A percentile compares a stretch with the other conserved stretches of the same genome.
Evolutionary conservation across 1,284 basidiomycete species (phyloP).

Genomic region (Violaceomyces palustris): DNA sequence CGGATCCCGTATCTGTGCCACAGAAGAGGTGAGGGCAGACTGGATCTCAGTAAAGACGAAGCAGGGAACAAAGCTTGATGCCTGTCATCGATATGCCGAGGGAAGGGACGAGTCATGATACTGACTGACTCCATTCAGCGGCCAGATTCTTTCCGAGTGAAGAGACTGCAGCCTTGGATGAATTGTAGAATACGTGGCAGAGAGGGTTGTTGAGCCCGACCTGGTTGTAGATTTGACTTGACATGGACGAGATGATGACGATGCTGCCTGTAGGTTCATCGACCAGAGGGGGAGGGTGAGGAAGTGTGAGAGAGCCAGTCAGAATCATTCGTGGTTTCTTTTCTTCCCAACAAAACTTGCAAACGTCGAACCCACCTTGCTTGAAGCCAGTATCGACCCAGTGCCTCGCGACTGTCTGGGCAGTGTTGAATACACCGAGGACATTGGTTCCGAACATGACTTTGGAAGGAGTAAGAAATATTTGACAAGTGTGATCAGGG

Average conservation of each 20-base stretch:
- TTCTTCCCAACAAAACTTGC: too few relatives aligned
- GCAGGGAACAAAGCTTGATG: too few relatives aligned
- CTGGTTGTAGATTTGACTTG: constrained; percentile 41
- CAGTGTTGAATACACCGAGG: constrained; percentile 44
- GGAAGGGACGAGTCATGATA: too few relatives aligned
- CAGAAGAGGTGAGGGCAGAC: too few relatives aligned
- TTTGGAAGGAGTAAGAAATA: constrained; percentile 11
- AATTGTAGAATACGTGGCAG: constrained; percentile 42
- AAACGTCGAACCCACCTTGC: too few relatives aligned
- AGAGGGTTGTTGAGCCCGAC: constrained; percentile 28
- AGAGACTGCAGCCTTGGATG: constrained; percentile 32
- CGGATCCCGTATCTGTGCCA: constrained; percentile 43
- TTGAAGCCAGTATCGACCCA: constrained; percentile 36
- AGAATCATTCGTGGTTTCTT: too few relatives aligned
- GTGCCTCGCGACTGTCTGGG: constrained; percentile 33
- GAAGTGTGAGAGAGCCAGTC: too few relatives aligned
- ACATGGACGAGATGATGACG: constrained; percentile 41
- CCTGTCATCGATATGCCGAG: too few relatives aligned
- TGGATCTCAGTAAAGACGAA: too few relatives aligned
- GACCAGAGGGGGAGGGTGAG: too few relatives aligned
- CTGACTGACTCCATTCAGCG: constrained; percentile 37
- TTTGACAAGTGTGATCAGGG: too few relatives aligned
- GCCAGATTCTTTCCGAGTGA: constrained; percentile 45
- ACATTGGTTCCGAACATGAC: constrained; percentile 18
- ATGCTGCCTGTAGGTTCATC: constrained; percentile 23